Conservation (phyloP, 371 early-diverging fungal species). For the Zopfochytrium polystomum region DNA sequence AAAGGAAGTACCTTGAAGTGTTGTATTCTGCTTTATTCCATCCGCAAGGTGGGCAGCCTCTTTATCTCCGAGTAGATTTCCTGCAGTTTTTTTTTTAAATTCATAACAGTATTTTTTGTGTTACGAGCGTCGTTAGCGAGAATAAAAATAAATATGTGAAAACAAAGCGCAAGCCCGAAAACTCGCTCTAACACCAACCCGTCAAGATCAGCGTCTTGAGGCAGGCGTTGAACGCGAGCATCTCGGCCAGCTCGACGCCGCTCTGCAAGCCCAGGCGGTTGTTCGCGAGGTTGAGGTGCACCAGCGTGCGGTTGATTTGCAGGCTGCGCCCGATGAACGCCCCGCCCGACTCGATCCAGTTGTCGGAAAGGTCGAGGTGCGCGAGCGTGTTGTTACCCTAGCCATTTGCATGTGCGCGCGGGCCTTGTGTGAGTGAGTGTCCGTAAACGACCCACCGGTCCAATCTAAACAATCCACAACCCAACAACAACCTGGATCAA, state of each 20-base stretch:
- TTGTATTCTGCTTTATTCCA: conserved; percentile 41
- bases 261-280: conserved; percentile 38
- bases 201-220: conserved; percentile 38
- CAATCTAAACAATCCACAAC: neutral
- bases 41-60: conserved; percentile 42
- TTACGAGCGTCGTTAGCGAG: neutral
- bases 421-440: too few species aligned
- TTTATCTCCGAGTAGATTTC: conserved; percentile 42
- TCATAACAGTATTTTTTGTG: neutral
- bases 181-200: conserved; percentile 26
- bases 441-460: neutral
- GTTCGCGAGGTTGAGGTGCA: conserved; percentile 34
- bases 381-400: conserved; percentile 33
- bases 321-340: conserved; percentile 37
- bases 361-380: conserved; percentile 41
- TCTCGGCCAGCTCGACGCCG: conserved; percentile 41
- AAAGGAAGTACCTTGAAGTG: conserved; percentile 31
- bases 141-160: neutral
- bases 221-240: conserved; percentile 42
- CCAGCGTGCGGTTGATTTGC: conserved; percentile 38
- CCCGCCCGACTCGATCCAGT: conserved; percentile 45
- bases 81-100: conserved; percentile 12
- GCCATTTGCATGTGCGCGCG: neutral
- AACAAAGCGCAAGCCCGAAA: neutral
- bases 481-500: too few species aligned